These are phyloP conservation scores for Alternaria sp. DNA, from an alignment of 2,329 filamentous ascomycete species.

Conservation along the genomic window DNA sequence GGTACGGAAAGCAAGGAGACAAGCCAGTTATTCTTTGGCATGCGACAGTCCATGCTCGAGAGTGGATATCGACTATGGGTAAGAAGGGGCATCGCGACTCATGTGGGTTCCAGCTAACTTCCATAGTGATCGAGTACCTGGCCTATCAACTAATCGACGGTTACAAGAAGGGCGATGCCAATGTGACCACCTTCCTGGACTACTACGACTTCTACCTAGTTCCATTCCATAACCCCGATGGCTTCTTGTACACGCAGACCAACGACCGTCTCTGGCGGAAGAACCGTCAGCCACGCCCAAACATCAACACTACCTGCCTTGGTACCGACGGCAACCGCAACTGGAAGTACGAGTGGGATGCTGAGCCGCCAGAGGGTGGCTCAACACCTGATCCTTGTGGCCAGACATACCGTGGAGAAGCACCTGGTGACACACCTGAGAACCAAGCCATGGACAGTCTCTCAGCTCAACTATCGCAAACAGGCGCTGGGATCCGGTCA, in stretches of 20 bases:
- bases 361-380: constrained; percentile 32
- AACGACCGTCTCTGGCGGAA: constrained; percentile 46
- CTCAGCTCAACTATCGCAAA: constrained; percentile 48
- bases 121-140: constrained; percentile 39
- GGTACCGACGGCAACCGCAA: constrained; percentile 47
- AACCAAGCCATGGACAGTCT: constrained; percentile 52
- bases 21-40: constrained; percentile 45
- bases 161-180: constrained; percentile 31
- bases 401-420: constrained; percentile 41
- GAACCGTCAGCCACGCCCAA: constrained; percentile 42
- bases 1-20: constrained; percentile 8
- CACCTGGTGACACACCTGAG: constrained; percentile 40
- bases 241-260: constrained; percentile 44
- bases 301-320: constrained; percentile 31
- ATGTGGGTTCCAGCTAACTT: neutral
- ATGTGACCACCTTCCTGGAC: constrained; percentile 38
- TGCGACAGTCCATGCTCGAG: constrained; percentile 42
- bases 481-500: constrained; percentile 59
- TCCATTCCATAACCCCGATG: constrained; percentile 43
- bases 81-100: constrained; percentile 12
- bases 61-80: constrained; percentile 23
- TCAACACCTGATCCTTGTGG: constrained; percentile 39
- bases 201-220: constrained; percentile 43
- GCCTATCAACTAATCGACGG: constrained; percentile 37
- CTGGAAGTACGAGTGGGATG: constrained; percentile 42